Evolutionary conservation across 1,284 basidiomycete genomes (phyloP), one percentile per base, ranked within the genome.

Genomic region (Amylostereum chailletii): DNA sequence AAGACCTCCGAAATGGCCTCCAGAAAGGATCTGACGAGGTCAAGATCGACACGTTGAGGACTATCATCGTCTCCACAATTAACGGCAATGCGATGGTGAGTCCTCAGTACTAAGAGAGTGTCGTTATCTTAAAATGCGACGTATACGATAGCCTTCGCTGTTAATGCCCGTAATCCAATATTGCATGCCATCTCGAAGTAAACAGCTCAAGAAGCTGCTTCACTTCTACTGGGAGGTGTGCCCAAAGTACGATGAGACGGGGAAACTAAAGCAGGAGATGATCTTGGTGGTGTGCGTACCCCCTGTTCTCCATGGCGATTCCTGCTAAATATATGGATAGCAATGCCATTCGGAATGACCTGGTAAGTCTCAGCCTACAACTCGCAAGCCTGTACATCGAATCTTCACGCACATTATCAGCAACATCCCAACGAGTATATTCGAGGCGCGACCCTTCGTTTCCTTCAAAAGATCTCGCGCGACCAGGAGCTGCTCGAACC

Each of bases 391-490:
- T 42, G 45, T 19, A 26, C 9, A 33, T 30, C 43, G 37, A 42
- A 42, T 50, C 40, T 51, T n/a, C 8, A 8, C n/a, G 19, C 32
- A 27, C 34, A 34, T 38, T 48, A 26, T 53, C 32, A 93, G 89
- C 95, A 99, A 90, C 96, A 99, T 64, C 94, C 96, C 4, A 99
- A 99, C 65, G 96, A 99, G 74, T 99, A 98, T 71, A 98, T 99
- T 59, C 90, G 96, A 38, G 96, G 96, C 47, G 93, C 93, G 36
- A 97, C 94, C 5, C 81, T 99, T 34, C 88, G 96, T 41, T 97
- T 96, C 73, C 79, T 99, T 7, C 93, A 97, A 70, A 99, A 99
- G 74, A 86, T 90, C 46, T 79, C 94, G 49, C 89, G 90, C 64
- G 96, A 99, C 62, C 74, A 84, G 5, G 96, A 99, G 68, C 81